Evolutionary conservation across 1,284 basidiomycete genomes (phyloP).

Genomic region (Ceratobasidium sp.): DNA sequence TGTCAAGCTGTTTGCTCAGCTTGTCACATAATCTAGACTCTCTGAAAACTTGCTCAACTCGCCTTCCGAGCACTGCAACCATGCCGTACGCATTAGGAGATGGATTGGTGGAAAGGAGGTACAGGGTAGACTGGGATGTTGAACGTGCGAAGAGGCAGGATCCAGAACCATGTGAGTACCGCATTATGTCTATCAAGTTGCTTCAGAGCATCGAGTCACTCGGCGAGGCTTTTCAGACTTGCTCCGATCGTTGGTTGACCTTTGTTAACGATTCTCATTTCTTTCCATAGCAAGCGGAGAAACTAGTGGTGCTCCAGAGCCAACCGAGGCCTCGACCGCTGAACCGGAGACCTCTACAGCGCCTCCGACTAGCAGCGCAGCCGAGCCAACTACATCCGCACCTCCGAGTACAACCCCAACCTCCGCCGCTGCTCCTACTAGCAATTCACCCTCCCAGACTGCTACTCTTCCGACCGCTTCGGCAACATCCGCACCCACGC

Average conservation of each 20-base stretch:
- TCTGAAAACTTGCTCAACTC: conserved; percentile 19
- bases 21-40: conserved; percentile 32
- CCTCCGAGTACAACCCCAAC: neutral
- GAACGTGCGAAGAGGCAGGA: conserved; percentile 19
- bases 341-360: neutral
- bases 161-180: conserved; percentile 35
- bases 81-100: conserved; percentile 21
- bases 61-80: neutral
- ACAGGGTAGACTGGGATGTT: neutral
- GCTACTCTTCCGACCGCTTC: conserved; percentile 16
- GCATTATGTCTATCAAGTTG: neutral
- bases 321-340: conserved; percentile 2
- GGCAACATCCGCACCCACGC: conserved; percentile 3
- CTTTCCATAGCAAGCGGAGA: conserved; percentile 21
- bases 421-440: conserved; percentile 7
- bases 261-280: neutral
- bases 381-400: neutral
- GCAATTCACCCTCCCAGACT: neutral
- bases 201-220: conserved; percentile 1
- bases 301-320: conserved; percentile 19
- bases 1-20: conserved; percentile 15
- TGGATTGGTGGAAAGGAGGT: conserved; percentile 5
- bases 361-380: conserved; percentile 5
- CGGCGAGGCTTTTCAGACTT: too few relatives aligned
- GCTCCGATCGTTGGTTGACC: neutral